Base-by-base conservation (phyloP, 2,329 filamentous ascomycete species). In the Polychaeton citri region DNA sequence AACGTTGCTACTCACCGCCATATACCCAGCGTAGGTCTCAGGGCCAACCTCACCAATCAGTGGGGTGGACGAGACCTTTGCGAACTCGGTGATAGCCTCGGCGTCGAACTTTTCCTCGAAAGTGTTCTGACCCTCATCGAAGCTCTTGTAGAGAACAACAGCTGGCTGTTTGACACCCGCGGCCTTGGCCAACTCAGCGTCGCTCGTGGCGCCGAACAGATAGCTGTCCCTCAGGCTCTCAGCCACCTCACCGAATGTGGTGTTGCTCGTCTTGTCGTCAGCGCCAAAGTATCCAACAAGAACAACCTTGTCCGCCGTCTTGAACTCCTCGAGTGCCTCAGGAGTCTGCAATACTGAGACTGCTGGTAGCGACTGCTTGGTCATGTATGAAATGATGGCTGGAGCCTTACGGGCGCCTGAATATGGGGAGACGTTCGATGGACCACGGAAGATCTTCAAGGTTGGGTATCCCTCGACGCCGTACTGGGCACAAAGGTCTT, bases 391-490 rank as follows among this genome's bases (percentile, higher is more conserved):
- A 45, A 79, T 62, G 51, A 81, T 76, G 21, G 73, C 68, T 62
- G 75, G 77, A 47, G 87, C 79, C 72, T 96, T 94, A 62, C 90
- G 77, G 64, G 85, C 80, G 57, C 90, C 90, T 52, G 71, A 70
- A 68, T 98, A 98, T 45, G 87, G 80, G 47, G 74, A 70, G 58
- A 84, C 65, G 59, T 81, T 84, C 8, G 95, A 84, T 30, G 67
- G 64, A 51, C 90, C 88, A 54, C 88, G 85, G 86, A 98, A 98
- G 66, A 98, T 76, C 79, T 96, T 98, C 59, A 98, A 76, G 48
- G 90, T 98, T 44, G 90, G 90, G 73, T 98, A 98, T 47, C 90
- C 90, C 71, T 96, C 86, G 30, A 98, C 87, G 44, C 84, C 87
- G 54, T 82, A 83, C 51, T 75, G 69, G 63, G 86, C 75, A 76